Percentiles rank a stretch among this genome's conserved stretches.
These are phyloP conservation scores for Brassica juncea DNA, from an alignment of 345 rosid genomes.

Conservation along the genomic window DNA sequence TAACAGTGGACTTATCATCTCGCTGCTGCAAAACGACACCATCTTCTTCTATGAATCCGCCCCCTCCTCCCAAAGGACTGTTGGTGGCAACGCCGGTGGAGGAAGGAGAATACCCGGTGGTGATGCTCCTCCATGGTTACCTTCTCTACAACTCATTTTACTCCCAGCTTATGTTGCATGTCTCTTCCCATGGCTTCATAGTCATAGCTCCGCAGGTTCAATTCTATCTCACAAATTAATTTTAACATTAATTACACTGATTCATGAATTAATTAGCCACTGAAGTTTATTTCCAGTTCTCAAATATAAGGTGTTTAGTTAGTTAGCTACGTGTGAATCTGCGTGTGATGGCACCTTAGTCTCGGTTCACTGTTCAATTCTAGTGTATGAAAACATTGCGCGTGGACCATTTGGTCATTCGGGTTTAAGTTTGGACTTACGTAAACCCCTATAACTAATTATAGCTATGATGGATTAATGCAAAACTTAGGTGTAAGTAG, in stretches of 20 bases:
- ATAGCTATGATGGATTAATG: not conserved
- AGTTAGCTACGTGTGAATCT: not conserved
- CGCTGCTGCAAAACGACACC: constrained; percentile 26
- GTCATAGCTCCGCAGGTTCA: constrained; percentile 83
- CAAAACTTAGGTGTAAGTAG: not conserved
- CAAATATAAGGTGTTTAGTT: not conserved
- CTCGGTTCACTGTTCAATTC: not conserved
- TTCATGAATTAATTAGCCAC: not conserved
- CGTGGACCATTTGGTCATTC: not conserved
- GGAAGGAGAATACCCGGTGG: constrained; percentile 68
- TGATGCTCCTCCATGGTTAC: constrained; percentile 81
- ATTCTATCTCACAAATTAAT: not conserved
- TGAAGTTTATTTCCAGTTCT: not conserved
- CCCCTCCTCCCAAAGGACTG: constrained; percentile 61
- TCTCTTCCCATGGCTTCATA: constrained; percentile 93
- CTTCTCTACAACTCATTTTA: constrained; percentile 81
- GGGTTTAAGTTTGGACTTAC: not conserved
- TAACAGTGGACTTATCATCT: constrained; percentile 40
- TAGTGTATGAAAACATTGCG: not conserved
- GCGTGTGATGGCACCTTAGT: not conserved
- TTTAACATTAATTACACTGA: not conserved
- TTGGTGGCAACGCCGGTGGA: constrained; percentile 65
- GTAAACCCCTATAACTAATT: not conserved
- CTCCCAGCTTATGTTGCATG: constrained; percentile 80
- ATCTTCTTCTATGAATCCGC: constrained; percentile 40